phyloP scores from a whole-genome alignment of 805 yeast genomes.

The Pichia pseudocactophila region DNA sequence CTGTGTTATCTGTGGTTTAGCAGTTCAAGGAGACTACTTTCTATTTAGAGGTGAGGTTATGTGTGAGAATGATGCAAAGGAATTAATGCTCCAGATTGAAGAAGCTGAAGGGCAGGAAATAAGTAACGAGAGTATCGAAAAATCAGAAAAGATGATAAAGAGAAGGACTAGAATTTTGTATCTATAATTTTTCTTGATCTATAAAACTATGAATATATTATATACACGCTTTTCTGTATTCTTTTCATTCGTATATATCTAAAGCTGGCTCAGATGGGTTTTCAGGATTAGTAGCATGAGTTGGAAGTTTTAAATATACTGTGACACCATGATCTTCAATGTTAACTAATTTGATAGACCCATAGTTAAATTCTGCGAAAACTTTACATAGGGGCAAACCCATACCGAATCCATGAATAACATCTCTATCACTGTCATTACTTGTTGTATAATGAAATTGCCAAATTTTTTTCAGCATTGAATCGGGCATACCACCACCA shows the following conservation, averaged over 20 bases:
- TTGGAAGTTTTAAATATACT: constrained; percentile 20
- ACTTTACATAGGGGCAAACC: constrained; percentile 26
- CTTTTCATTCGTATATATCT: no score
- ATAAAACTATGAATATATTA: neutral
- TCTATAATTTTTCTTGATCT: constrained; percentile 9
- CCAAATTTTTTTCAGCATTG: constrained; percentile 19
- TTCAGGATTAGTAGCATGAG: neutral
- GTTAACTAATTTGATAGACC: constrained; percentile 17
- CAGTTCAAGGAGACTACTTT: constrained; percentile 47
- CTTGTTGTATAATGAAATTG: constrained; percentile 27
- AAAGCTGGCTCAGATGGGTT: no score
- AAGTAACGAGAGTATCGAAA: constrained; percentile 2
- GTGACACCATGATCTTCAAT: constrained; percentile 20
- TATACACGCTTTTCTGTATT: no score
- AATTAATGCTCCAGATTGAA: constrained; percentile 12
- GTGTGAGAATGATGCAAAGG: constrained; percentile 39
- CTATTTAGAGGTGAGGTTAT: constrained; percentile 38
- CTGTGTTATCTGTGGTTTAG: constrained; percentile 51
- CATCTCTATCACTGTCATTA: constrained; percentile 16
- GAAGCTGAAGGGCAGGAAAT: constrained; percentile 10
- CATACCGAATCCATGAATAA: constrained; percentile 28
- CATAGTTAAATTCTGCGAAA: constrained; percentile 21
- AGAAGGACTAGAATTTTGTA: constrained; percentile 28
- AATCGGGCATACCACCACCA: constrained; percentile 25
- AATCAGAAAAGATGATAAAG: constrained; percentile 19